Evolutionary conservation across 1,139 yeast species (phyloP).

Genomic region (Ashbya aceris): DNA sequence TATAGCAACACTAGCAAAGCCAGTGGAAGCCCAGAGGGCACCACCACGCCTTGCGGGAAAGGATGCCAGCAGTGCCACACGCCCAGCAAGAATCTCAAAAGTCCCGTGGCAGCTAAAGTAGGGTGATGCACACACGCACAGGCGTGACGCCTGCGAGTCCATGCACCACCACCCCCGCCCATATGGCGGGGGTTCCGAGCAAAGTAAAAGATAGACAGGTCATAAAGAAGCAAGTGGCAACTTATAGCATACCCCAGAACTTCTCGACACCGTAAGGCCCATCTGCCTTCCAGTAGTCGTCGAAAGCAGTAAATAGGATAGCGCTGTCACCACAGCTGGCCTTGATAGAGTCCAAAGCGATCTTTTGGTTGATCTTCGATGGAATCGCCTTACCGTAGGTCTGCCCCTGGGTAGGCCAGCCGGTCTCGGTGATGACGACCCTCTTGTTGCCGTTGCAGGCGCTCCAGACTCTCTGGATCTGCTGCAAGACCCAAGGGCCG

Average conservation of each 20-base stretch:
- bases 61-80: too few species aligned
- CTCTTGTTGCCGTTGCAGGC: constrained; percentile 55
- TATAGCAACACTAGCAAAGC: too few species aligned
- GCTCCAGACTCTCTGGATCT: constrained; percentile 55
- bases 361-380: constrained; percentile 50
- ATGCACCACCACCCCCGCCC: too few species aligned
- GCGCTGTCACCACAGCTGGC: constrained; percentile 46
- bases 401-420: constrained; percentile 73
- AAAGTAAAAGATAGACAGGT: too few species aligned
- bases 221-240: neutral
- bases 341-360: constrained; percentile 51
- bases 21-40: too few species aligned
- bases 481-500: constrained; percentile 61
- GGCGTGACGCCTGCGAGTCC: too few species aligned
- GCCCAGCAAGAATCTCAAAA: too few species aligned
- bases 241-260: constrained; percentile 55
- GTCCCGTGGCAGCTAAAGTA: too few species aligned
- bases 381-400: constrained; percentile 62
- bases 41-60: too few species aligned
- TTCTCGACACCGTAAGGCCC: constrained; percentile 62
- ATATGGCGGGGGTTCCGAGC: too few species aligned
- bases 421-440: constrained; percentile 63
- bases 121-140: too few species aligned
- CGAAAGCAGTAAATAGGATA: constrained; percentile 60
- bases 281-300: constrained; percentile 70